Conservation (phyloP, 441 rosid genomes). For the Mallotus japonicus region DNA sequence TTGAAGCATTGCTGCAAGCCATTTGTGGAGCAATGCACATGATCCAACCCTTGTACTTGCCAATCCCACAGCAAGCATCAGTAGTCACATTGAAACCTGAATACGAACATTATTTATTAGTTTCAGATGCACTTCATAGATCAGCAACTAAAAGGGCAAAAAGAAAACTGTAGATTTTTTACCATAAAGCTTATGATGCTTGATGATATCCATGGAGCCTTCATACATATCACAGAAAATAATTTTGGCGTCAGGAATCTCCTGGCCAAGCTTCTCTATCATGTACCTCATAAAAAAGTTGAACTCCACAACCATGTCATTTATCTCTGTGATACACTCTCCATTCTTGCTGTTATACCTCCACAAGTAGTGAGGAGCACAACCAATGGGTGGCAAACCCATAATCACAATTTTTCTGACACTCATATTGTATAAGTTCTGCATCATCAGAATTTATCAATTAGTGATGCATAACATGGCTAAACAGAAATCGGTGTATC, state of each 20-base stretch:
- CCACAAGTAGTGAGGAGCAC: conserved; percentile 80
- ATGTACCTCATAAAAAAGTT: conserved; percentile 76
- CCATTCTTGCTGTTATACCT: conserved; percentile 63
- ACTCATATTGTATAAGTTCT: conserved; percentile 66
- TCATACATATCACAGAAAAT: conserved; percentile 72
- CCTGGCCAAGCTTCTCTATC: conserved; percentile 50
- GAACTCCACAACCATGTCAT: conserved; percentile 72
- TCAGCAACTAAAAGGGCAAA: background rate
- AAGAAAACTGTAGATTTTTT: conserved; percentile 5
- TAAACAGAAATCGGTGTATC: no score
- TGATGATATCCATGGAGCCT: conserved; percentile 77
- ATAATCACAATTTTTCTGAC: conserved; percentile 60
- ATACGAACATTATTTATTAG: background rate
- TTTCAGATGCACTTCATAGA: background rate
- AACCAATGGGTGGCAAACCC: conserved; percentile 78
- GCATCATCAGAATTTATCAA: conserved; percentile 19
- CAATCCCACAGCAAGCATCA: conserved; percentile 86
- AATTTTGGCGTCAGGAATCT: conserved; percentile 50
- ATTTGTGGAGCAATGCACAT: conserved; percentile 73
- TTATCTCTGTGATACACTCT: conserved; percentile 71
- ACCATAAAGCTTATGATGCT: conserved; percentile 66
- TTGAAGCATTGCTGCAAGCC: conserved; percentile 70
- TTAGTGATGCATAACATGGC: background rate
- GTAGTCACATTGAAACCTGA: conserved; percentile 70
- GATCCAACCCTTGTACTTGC: conserved; percentile 80